Base-by-base conservation (phyloP, 768 basidiomycete genomes). In the Kwoniella botswanensis region DNA sequence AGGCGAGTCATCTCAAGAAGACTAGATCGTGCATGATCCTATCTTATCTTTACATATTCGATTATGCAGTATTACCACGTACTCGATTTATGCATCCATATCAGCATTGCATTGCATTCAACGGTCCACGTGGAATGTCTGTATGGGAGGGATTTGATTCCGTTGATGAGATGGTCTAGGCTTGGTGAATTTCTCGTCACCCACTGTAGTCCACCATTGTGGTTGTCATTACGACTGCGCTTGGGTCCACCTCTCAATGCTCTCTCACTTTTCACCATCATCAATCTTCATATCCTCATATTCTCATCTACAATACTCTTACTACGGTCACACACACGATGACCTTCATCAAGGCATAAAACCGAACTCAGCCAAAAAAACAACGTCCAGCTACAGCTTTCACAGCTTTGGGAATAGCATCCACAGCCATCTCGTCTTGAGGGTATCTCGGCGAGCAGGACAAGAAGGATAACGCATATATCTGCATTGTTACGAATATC, bases 121-220 rank as follows among this genome's bases (percentile, higher is more conserved):
- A 50, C 10, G 3, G 3, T 50, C 46, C 46, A 50, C 46, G 46
- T 50, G 46, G 46, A 50, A 6, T 3, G 1, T 50, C 6, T 12
- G 22, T 24, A 41, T 26, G 57, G 24, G 57, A 17, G 35, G 1
- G 35, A 35, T 7, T 29, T 58, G 57, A 35, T 58, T 41, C 57
- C 57, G 57, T 26, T 17, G 12, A 50, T 15, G 46, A 35, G 57
- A 24, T 55, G 54, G 57, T 41, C 57, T 41, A 26, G 57, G 57
- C 57, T 18, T 56, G n/a, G 15, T 56, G 54, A 21, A n/a, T 26
- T 21, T 56, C 54, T 56, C 54, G 54, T 56, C 24, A 56, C 54
- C 26, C 21, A 35, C 35, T 35, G 5, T 4, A 6, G 35, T 9
- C n/a, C n/a, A n/a, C n/a, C n/a, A n/a, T n/a, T n/a, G n/a, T n/a